These are phyloP conservation scores for Lycium barbarum DNA, from an alignment of 257 asterid genomes.

Conservation along the genomic window DNA sequence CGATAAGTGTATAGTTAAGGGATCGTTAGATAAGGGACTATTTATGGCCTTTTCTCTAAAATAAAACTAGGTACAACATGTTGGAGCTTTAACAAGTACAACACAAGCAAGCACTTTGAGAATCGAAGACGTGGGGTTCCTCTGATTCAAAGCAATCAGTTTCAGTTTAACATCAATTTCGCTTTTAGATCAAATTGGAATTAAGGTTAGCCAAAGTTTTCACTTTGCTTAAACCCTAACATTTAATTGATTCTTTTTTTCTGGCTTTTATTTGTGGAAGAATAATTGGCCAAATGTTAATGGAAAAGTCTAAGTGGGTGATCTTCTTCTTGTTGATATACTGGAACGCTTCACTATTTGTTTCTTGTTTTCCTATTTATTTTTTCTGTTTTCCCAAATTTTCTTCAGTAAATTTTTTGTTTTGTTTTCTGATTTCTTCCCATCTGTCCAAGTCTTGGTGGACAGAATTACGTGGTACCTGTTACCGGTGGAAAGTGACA, in stretches of 20 bases:
- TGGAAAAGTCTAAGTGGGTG: neutral
- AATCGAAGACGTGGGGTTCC: neutral
- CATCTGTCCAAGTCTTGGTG: no score
- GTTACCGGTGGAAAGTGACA: no score
- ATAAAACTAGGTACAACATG: neutral
- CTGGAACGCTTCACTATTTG: neutral
- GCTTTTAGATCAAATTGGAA: neutral
- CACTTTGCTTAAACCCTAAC: constrained; percentile 3
- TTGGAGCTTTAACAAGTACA: neutral
- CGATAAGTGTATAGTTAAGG: no score
- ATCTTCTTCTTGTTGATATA: neutral
- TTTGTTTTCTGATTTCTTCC: no score
- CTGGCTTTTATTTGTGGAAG: neutral
- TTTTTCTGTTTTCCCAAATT: neutral
- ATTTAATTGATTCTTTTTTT: neutral
- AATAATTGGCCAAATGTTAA: neutral
- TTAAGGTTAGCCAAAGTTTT: neutral
- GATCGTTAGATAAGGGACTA: no score
- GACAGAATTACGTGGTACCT: no score
- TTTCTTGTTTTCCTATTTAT: neutral
- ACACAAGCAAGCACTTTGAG: neutral
- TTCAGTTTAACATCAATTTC: constrained; percentile 1
- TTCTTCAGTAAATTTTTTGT: neutral
- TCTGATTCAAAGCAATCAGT: neutral
- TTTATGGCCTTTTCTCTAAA: no score